Percentiles rank a stretch among this genome's conserved stretches.
These are phyloP conservation scores for Helianthus tuberosus DNA, from an alignment of 129 eudicot genomes.

Conservation along the genomic window DNA sequence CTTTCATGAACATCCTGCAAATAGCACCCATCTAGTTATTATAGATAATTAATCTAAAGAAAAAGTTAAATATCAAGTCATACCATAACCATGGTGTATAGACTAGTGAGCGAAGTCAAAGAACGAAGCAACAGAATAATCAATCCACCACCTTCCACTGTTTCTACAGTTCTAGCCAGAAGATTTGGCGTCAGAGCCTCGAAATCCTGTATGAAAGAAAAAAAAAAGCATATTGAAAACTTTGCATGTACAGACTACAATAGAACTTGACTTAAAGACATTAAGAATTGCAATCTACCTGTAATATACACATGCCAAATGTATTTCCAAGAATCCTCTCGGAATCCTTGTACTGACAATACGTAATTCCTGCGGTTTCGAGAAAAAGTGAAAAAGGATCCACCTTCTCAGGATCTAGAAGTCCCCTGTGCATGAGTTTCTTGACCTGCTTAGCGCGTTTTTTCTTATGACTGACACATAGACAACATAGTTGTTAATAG, in stretches of 20 bases:
- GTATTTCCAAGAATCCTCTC: slow-evolving; percentile 93
- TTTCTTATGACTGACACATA: slow-evolving; percentile 64
- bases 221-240: background rate
- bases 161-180: slow-evolving; percentile 95
- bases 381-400: slow-evolving; percentile 79
- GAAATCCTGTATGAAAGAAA: slow-evolving; percentile 57
- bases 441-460: slow-evolving; percentile 78
- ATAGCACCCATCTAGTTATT: slow-evolving; percentile 26
- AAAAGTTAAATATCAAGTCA: background rate
- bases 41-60: background rate
- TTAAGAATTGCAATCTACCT: slow-evolving; percentile 46
- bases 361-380: slow-evolving; percentile 71
- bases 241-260: background rate
- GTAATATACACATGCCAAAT: slow-evolving; percentile 95
- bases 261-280: slow-evolving; percentile 8
- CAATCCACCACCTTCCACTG: slow-evolving; percentile 97
- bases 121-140: slow-evolving; percentile 79
- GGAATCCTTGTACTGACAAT: slow-evolving; percentile 86
- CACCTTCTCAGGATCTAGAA: slow-evolving; percentile 71
- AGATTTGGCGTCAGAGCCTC: slow-evolving; percentile 97
- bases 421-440: slow-evolving; percentile 68
- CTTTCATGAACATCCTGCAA: slow-evolving; percentile 94
- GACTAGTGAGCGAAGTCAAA: slow-evolving; percentile 84
- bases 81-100: slow-evolving; percentile 99
- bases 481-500: too few relatives aligned